Base-by-base conservation (phyloP, 83 land plant species). In the Diphasiastrum complanatum region DNA sequence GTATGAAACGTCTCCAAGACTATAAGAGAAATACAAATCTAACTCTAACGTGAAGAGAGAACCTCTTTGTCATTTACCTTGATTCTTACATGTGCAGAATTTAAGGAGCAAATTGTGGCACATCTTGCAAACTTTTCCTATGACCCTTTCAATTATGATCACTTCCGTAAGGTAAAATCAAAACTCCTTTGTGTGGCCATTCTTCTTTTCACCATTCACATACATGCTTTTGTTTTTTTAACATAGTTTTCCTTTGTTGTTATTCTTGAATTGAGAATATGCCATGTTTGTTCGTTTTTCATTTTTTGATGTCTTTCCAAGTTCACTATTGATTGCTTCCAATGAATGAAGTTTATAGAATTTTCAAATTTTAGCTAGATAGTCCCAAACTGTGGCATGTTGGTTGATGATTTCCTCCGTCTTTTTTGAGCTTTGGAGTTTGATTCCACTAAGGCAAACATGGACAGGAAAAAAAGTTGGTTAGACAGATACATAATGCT, bases 121-220 rank as follows among this genome's bases (percentile, higher is more conserved):
- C 81, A 89, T 72, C 61, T 93, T 73, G 99, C 86, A 12, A 93
- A 93, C 64, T 93, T 93, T 73, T 91, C 99, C 0, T 93, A 93
- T 74, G 99, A 93, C 64, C 99, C 99, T 22, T 85, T 79, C 72
- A 93, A 93, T 51, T 93, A 74, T 50, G 55, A 75, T 32, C 80
- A 78, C 79, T 74, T 93, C 28, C 91, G 92, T 20, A 81, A 84
- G 89, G 97, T 91, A 75, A 35, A 33, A 41, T 41, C 1, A 1
- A 14, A 41, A 41, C 0, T 0, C 1, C 18, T 18, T 14, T 18
- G 12, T 41, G 45, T 41, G 1, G 0, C 45, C 18, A 14, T 0
- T 41, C n/a, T 18, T 41, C 18, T 41, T 14, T 41, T 14, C 18
- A 41, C 45, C 12, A 41, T 14, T 41, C 45, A 14, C 45, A 18